Evolutionary conservation across 768 basidiomycete genomes (phyloP), one percentile per base, ranked within the genome.

Genomic region (Mycena maculata): DNA sequence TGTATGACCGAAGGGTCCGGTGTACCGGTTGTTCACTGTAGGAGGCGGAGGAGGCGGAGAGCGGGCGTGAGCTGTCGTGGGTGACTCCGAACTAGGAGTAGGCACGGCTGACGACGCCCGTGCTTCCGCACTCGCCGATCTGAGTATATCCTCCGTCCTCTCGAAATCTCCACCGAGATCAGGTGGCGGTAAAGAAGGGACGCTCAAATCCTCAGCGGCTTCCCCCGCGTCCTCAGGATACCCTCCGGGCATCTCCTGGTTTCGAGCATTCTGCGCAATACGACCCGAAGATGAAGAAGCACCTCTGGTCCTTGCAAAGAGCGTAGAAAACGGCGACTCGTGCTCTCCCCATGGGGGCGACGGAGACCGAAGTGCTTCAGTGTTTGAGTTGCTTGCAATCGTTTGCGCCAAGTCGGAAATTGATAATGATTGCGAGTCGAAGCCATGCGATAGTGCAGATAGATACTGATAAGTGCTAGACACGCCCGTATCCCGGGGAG

Each of bases 1-100:
- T 2, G 86, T 85, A 54, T 83, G 83, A 28, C 85, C 74, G 76
- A 86, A 86, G 1, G 83, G 83, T 5, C 86, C 85, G 47, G 84
- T 81, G 11, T 79, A 78, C 68, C 82, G 84, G 2, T 77, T 72
- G 15, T 79, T 77, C 68, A 60, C 63, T 11, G 71, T 49, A n/a
- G 69, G 50, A 22, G 60, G 23, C 7, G 50, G 25, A 8, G 68
- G n/a, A 48, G 72, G 44, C 52, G 68, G 65, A 16, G 39, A 41
- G n/a, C n/a, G n/a, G 23, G 67, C 7, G 68, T 25, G 20, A 16
- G 41, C 45, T 47, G 56, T 38, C 9, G 23, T 22, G n/a, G 50
- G 57, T 4, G 50, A 38, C 33, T 52, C 57, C 18, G 62, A 47
- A 30, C 12, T 49, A 28, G 48, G 41, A 22, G 57, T 33, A 38